Base-by-base conservation (phyloP, 352 stramenopile genomes). In the Peronosclerospora sorghi region DNA sequence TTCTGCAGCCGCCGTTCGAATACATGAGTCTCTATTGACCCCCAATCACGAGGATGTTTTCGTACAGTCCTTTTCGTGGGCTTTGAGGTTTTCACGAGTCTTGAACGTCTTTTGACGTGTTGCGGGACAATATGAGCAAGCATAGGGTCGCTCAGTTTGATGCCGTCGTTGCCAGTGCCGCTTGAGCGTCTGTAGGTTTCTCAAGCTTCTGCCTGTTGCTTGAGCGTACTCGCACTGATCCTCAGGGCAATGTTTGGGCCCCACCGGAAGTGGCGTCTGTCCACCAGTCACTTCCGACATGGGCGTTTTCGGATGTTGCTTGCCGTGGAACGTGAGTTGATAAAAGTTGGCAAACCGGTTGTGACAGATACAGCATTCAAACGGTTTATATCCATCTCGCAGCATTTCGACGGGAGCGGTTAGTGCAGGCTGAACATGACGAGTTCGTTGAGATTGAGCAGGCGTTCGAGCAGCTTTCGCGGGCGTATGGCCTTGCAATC, bases 141-240 rank as follows among this genome's bases (percentile, higher is more conserved):
- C 45, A 44, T 80, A 77, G n/a, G 72, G 72, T 2, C 72, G 62
- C 1, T 60, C 52, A 13, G 32, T 61, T 48, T 82, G 69, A 47
- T 84, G 72, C 0, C 68, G 62, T 5, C 72, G 72, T 43, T 82
- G 72, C 68, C 69, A 84, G 44, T 84, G 72, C n/a, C 72, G 72
- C 43, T 84, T 84, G 41, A 82, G 54, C 5, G 71, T 84, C 45
- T 82, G 72, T 20, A 84, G 49, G n/a, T 73, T 84, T 41, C 66
- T 61, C 44, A 84, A 61, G 29, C 68, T 73, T 54, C 55, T 61
- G n/a, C 55, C 66, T 9, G 45, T 56, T 5, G 55, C 41, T 35
- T 68, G 52, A 1, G 59, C 56, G 40, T 79, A 83, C 36, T 79
- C 69, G 20, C 72, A 85, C n/a, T 59, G 42, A 0, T 50, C 30